Evolutionary conservation across 2,329 filamentous ascomycete species (phyloP).

Genomic region (Paracoccidioides lutzii): DNA sequence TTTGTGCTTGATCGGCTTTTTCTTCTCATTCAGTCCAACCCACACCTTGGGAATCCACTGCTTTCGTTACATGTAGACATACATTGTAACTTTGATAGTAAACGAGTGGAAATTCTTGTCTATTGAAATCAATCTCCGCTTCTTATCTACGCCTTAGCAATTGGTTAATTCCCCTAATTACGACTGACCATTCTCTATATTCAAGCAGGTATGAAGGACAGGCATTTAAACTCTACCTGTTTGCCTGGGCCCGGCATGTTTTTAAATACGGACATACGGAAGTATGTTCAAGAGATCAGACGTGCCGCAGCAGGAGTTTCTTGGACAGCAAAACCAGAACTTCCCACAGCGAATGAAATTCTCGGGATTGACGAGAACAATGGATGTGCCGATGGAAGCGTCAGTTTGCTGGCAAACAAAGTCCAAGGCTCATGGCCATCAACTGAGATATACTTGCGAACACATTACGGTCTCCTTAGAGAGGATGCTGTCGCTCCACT

Average conservation of each 20-base stretch:
- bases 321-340: constrained; percentile 28
- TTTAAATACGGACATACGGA: constrained; percentile 20
- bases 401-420: constrained; percentile 40
- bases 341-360: constrained; percentile 31
- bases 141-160: too few species aligned
- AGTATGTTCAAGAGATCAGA: constrained; percentile 17
- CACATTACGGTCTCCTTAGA: constrained; percentile 62
- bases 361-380: constrained; percentile 15
- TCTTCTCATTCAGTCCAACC: too few species aligned
- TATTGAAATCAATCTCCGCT: too few species aligned
- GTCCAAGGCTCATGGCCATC: constrained; percentile 45
- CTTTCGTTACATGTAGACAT: too few species aligned
- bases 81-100: too few species aligned
- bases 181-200: background rate
- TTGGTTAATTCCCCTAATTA: background rate
- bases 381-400: constrained; percentile 8
- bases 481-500: constrained; percentile 61
- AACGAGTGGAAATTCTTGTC: too few species aligned
- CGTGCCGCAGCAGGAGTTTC: constrained; percentile 8
- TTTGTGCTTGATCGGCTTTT: too few species aligned
- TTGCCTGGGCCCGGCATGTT: background rate
- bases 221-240: background rate
- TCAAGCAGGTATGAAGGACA: background rate
- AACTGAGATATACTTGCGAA: constrained; percentile 53
- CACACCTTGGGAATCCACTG: too few species aligned